Base-by-base conservation (phyloP, 2,329 filamentous ascomycete species). In the Calonectria hawksworthii region DNA sequence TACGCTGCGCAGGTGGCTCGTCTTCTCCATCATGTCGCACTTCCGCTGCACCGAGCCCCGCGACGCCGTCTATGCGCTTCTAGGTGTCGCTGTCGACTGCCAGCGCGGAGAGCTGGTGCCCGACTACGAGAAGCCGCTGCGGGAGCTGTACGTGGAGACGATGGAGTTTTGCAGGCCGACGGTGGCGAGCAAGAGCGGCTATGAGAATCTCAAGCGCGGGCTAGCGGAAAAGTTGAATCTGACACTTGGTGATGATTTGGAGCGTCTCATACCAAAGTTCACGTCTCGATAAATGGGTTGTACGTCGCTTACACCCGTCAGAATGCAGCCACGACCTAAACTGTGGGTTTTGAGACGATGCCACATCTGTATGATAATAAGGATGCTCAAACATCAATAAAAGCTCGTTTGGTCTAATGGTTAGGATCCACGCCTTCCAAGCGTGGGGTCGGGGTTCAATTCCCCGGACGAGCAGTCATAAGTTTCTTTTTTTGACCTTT, bases 351-450 rank as follows among this genome's bases (percentile, higher is more conserved):
- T 34, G 6, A 9, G 11, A 2, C 11, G 11, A 34, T 2, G 11
- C 34, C 34, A 34, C 11, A 10, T 10, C 9, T 34, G 11, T 4
- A 14, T 16, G 2, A 16, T 10, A 38, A 38, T 38, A 38, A 16
- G 16, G 1, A 4, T 3, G 13, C 4, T 14, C 36, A 4, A 2
- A 3, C 7, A n/a, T 21, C 59, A 28, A 21, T 1, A 1, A 44
- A 10, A n/a, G 41, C 41, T 47, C 21, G 9, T 47, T 47, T 47
- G 41, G 52, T 56, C 52, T 56, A 56, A 56, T 56, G 52, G 52
- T 56, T 56, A 56, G 52, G 52, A 56, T 56, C 52, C 52, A 56
- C 52, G 52, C 52, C 52, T 56, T 56, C 52, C 52, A 56, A 56
- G 52, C 52, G 52, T 56, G 52, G 52, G 52, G 52, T 56, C 52